Percentiles rank a stretch among this genome's conserved stretches.
These are phyloP conservation scores for Leersia perrieri DNA, from an alignment of 176 grass and related monocot species.

Conservation along the genomic window DNA sequence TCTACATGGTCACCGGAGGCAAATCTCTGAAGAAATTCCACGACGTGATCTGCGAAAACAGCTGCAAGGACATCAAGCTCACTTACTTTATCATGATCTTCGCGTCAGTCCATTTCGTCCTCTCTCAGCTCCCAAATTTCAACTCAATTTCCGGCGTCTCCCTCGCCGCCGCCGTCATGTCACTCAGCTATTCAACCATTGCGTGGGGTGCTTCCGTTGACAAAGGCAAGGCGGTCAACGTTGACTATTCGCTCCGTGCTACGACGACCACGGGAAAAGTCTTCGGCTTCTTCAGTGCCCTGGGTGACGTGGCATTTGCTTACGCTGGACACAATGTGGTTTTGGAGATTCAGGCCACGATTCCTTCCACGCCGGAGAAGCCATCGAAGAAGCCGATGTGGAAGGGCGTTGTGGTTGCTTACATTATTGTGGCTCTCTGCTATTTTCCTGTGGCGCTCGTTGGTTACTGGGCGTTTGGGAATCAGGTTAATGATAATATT, in stretches of 20 bases:
- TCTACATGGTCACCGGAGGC: conserved; percentile 97
- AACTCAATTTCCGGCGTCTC: conserved; percentile 93
- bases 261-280: conserved; percentile 54
- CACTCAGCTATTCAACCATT: conserved; percentile 89
- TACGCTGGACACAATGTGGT: conserved; percentile 91
- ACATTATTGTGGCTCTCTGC: conserved; percentile 79
- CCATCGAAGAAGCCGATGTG: conserved; percentile 97
- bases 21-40: conserved; percentile 89
- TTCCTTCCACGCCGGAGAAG: conserved; percentile 72
- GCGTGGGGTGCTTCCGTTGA: conserved; percentile 76
- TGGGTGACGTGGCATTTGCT: conserved; percentile 73
- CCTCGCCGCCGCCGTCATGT: conserved; percentile 90
- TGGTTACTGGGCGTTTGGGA: conserved; percentile 82
- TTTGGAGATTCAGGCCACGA: conserved; percentile 91
- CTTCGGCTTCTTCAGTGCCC: conserved; percentile 70
- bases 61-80: conserved; percentile 65
- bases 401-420: conserved; percentile 87
- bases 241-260: conserved; percentile 47
- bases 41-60: conserved; percentile 52
- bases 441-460: conserved; percentile 88
- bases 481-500: conserved; percentile 46
- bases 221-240: conserved; percentile 53
- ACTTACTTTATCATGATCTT: conserved; percentile 98
- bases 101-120: conserved; percentile 71
- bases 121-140: conserved; percentile 88